A percentile compares a stretch with the other conserved stretches of the same genome.
Conservation (phyloP, 2,329 filamentous ascomycete genomes). For the Diaporthe caulivora region DNA sequence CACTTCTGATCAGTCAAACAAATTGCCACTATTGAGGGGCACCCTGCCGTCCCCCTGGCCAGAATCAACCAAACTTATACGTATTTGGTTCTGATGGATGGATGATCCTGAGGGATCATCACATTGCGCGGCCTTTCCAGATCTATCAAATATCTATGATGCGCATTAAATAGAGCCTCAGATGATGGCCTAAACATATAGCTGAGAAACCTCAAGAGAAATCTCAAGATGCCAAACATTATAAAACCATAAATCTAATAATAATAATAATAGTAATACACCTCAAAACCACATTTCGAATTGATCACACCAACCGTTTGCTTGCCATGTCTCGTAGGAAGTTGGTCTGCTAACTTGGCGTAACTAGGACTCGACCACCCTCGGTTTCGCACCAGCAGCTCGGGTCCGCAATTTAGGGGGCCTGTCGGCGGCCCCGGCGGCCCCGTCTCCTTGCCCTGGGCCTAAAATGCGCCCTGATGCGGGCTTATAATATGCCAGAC, state of each 20-base stretch:
- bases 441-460: neutral
- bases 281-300: neutral
- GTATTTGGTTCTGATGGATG: neutral
- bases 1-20: neutral
- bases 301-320: neutral
- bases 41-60: neutral
- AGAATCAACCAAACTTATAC: neutral
- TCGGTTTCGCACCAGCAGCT: neutral
- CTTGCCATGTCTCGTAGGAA: neutral
- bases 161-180: slow-evolving; percentile 1
- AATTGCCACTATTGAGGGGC: too few relatives aligned
- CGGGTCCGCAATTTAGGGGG: neutral
- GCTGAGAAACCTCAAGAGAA: too few relatives aligned
- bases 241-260: slow-evolving; percentile 9
- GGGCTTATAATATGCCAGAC: neutral
- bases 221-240: neutral
- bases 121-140: neutral
- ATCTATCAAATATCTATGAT: neutral
- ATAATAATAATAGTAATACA: slow-evolving; percentile 26
- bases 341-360: neutral
- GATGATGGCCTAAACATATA: neutral
- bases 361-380: neutral
- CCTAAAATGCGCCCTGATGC: neutral
- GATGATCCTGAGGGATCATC: neutral
- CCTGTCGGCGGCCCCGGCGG: slow-evolving; percentile 10